phyloP scores from a whole-genome alignment of 768 basidiomycete genomes.

The Podaxis mareebaensis region DNA sequence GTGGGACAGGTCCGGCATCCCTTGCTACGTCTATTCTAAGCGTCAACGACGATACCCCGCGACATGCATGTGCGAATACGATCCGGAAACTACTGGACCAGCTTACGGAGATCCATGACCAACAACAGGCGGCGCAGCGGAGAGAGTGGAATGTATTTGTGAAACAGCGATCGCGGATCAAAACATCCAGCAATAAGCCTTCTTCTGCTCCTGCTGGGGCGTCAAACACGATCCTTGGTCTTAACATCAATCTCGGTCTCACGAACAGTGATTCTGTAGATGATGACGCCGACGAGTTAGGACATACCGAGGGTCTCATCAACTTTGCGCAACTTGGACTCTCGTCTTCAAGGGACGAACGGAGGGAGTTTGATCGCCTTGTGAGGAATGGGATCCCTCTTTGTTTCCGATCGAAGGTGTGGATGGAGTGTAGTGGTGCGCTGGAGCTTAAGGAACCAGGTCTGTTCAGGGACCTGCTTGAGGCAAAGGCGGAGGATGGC shows the following conservation, averaged over 20 bases:
- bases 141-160: conserved; percentile 92
- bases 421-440: conserved; percentile 93
- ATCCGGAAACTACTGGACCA: conserved; percentile 72
- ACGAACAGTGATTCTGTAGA: conserved; percentile 18
- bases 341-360: conserved; percentile 74
- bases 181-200: conserved; percentile 28
- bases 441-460: conserved; percentile 93
- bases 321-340: conserved; percentile 89
- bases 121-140: conserved; percentile 64
- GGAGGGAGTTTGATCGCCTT: conserved; percentile 76
- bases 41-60: conserved; percentile 62
- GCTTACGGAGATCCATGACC: conserved; percentile 82
- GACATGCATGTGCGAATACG: conserved; percentile 74
- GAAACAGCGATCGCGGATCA: conserved; percentile 58
- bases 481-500: conserved; percentile 39
- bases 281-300: conserved; percentile 71
- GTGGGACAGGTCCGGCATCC: conserved; percentile 39
- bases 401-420: conserved; percentile 82
- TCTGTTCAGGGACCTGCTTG: conserved; percentile 80
- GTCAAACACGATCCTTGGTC: conserved; percentile 69
- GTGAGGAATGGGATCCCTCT: conserved; percentile 89
- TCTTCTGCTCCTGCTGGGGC: conserved; percentile 38
- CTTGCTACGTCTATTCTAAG: conserved; percentile 51
- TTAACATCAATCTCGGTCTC: conserved; percentile 37
- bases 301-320: conserved; percentile 82